Conservation (phyloP, 805 yeast species). For the Candida orba region DNA sequence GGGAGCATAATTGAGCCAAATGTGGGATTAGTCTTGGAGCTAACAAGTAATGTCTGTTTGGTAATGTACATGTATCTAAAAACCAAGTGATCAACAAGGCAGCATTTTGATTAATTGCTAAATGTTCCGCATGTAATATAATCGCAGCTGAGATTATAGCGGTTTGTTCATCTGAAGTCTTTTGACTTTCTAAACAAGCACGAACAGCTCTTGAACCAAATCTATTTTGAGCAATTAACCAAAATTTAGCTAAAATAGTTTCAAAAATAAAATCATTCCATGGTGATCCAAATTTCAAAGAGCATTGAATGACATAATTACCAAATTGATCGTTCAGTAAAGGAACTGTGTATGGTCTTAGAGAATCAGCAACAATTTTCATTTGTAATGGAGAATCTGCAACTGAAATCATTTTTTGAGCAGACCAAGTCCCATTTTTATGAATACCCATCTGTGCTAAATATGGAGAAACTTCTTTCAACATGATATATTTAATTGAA, state of each 20-base stretch:
- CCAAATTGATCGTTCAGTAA: conserved; percentile 94
- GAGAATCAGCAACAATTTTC: conserved; percentile 55
- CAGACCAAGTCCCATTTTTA: conserved; percentile 99
- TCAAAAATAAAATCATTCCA: conserved; percentile 88
- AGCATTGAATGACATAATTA: conserved; percentile 92
- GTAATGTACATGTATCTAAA: conserved; percentile 71
- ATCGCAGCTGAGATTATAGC: conserved; percentile 70
- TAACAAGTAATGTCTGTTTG: conserved; percentile 58
- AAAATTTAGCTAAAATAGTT: conserved; percentile 66
- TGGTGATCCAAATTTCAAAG: conserved; percentile 82
- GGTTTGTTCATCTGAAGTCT: conserved; percentile 59
- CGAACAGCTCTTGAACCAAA: conserved; percentile 94
- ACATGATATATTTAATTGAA: conserved; percentile 70
- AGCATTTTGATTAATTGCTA: conserved; percentile 82
- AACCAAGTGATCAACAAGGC: conserved; percentile 89
- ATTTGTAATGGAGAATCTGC: conserved; percentile 59
- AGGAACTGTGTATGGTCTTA: conserved; percentile 76
- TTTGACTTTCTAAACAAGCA: conserved; percentile 81
- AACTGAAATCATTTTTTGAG: conserved; percentile 85
- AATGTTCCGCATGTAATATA: conserved; percentile 66
- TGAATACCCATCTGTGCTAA: conserved; percentile 91
- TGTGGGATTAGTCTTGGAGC: conserved; percentile 56
- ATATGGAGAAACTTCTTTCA: conserved; percentile 68
- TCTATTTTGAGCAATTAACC: conserved; percentile 78
- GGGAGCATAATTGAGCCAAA: conserved; percentile 59